Percentiles rank a stretch among this genome's conserved stretches.
Conservation (phyloP, 345 rosid species). For the Salix arbutifolia region DNA sequence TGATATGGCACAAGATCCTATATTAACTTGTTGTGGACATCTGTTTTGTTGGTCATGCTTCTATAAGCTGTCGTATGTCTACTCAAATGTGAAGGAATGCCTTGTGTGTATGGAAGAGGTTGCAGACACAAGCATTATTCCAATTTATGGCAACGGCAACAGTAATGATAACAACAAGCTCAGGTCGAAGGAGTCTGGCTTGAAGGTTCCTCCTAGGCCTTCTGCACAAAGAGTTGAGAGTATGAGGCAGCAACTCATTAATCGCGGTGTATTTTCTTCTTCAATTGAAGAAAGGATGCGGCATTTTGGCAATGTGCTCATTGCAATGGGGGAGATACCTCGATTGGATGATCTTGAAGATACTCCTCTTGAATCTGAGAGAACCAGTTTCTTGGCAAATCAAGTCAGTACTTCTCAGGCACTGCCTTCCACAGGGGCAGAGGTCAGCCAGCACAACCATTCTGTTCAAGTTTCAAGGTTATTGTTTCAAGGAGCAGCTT, state of each 20-base stretch:
- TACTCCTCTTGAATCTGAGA: slow-evolving; percentile 12
- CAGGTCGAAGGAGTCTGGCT: slow-evolving; percentile 32
- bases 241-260: slow-evolving; percentile 41
- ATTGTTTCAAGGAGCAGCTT: slow-evolving; percentile 26
- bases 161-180: slow-evolving; percentile 10
- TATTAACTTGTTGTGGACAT: slow-evolving; percentile 26
- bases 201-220: slow-evolving; percentile 54
- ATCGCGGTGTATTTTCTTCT: slow-evolving; percentile 23
- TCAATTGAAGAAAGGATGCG: slow-evolving; percentile 34
- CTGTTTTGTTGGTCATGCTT: slow-evolving; percentile 31
- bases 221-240: slow-evolving; percentile 50
- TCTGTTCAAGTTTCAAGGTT: slow-evolving; percentile 28
- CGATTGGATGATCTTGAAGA: slow-evolving; percentile 25
- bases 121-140: slow-evolving; percentile 42
- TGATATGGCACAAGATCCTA: slow-evolving; percentile 20
- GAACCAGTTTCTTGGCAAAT: slow-evolving; percentile 6
- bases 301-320: slow-evolving; percentile 35
- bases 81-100: slow-evolving; percentile 22
- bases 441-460: slow-evolving; percentile 11
- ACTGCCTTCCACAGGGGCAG: neutral
- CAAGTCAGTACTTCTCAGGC: slow-evolving; percentile 1
- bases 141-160: slow-evolving; percentile 51
- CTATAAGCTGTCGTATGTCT: slow-evolving; percentile 11
- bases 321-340: slow-evolving; percentile 25
- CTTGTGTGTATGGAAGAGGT: slow-evolving; percentile 49